Percentiles rank a stretch among this genome's conserved stretches.
Evolutionary conservation across 352 stramenopile species (phyloP).

Genomic region (Phytophthora pluvialis): DNA sequence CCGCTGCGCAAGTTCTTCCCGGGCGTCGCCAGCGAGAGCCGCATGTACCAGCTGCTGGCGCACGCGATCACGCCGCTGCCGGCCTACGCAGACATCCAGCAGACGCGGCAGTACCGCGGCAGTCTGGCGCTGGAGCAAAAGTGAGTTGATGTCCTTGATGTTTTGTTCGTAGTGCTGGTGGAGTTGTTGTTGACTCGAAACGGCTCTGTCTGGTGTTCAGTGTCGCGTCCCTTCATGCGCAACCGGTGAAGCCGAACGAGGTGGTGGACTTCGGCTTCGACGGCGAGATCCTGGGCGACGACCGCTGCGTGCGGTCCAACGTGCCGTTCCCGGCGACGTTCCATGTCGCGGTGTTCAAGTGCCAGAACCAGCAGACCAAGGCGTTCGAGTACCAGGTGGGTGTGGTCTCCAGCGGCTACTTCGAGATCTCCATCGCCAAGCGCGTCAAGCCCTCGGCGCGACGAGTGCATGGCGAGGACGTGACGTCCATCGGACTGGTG

Average conservation of each 20-base stretch:
- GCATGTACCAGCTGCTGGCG: slow-evolving; percentile 41
- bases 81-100: slow-evolving; percentile 41
- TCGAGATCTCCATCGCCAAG: slow-evolving; percentile 43
- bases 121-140: slow-evolving; percentile 38
- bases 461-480: slow-evolving; percentile 39
- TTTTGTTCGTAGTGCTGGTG: too few species aligned
- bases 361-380: slow-evolving; percentile 25
- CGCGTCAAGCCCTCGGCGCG: slow-evolving; percentile 34
- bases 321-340: slow-evolving; percentile 42
- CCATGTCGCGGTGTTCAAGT: slow-evolving; percentile 44
- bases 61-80: slow-evolving; percentile 39
- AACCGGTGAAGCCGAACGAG: slow-evolving; percentile 13
- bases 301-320: slow-evolving; percentile 42
- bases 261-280: slow-evolving; percentile 40
- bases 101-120: slow-evolving; percentile 38
- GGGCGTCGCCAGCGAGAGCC: slow-evolving; percentile 28
- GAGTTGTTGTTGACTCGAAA: not conserved
- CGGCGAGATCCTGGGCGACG: slow-evolving; percentile 40
- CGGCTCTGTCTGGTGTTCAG: slow-evolving; percentile 23
- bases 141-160: slow-evolving; percentile 17
- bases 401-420: slow-evolving; percentile 42
- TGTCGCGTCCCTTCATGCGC: slow-evolving; percentile 34
- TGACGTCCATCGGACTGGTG: slow-evolving; percentile 67
- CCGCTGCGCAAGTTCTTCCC: slow-evolving; percentile 36
- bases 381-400: slow-evolving; percentile 41